These are phyloP conservation scores for Ramalina intermedia DNA, from an alignment of 495 filamentous ascomycete species.

Conservation along the genomic window DNA sequence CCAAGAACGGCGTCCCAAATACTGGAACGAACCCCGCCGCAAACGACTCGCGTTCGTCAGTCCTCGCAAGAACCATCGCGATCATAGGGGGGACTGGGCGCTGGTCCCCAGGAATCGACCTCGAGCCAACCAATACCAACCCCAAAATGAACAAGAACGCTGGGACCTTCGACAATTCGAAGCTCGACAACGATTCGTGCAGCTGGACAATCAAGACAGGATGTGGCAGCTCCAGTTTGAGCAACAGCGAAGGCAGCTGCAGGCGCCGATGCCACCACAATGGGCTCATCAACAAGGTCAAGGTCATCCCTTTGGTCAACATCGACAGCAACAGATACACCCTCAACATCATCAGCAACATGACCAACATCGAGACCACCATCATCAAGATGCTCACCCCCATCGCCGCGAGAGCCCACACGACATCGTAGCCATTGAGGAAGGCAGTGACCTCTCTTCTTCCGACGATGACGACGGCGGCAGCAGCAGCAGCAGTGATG, in stretches of 20 bases:
- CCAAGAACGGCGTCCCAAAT: constrained; percentile 12
- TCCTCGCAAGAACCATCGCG: not conserved
- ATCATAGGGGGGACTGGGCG: not conserved
- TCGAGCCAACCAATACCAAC: not conserved
- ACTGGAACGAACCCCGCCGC: constrained; percentile 11
- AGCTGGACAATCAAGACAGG: not conserved
- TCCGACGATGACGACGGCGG: not conserved
- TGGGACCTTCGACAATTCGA: constrained; percentile 1
- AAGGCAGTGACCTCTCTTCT: not conserved
- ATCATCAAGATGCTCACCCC: not conserved
- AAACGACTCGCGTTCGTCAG: constrained; percentile 12
- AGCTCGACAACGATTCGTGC: not conserved
- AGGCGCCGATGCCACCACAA: constrained; percentile 1
- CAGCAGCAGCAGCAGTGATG: not conserved
- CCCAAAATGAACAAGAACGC: constrained; percentile 1
- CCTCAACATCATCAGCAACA: not conserved
- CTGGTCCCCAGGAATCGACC: not conserved
- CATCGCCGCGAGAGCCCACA: not conserved
- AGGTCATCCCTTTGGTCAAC: not conserved
- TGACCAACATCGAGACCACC: not conserved
- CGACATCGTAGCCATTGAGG: not conserved
- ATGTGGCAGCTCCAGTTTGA: not conserved
- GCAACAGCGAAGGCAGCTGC: constrained; percentile 2
- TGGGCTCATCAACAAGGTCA: not conserved
- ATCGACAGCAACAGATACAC: not conserved